Evolutionary conservation across 2,329 filamentous ascomycete species (phyloP).

Genomic region (Epichloe bromicola): DNA sequence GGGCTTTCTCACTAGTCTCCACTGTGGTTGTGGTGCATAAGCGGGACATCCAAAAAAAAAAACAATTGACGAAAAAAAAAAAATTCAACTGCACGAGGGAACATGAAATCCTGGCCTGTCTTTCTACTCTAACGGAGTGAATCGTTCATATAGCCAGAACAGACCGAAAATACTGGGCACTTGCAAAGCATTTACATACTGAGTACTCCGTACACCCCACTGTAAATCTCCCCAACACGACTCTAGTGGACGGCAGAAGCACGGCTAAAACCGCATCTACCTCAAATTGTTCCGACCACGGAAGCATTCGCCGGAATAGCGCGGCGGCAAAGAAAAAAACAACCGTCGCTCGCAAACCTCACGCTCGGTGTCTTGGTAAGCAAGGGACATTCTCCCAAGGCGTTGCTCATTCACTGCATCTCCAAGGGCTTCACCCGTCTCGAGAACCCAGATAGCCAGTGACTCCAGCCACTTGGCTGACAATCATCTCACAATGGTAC

Average conservation of each 20-base stretch:
- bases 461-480: constrained; percentile 1
- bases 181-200: too few relatives aligned
- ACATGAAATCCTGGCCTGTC: too few relatives aligned
- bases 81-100: too few relatives aligned
- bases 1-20: not conserved
- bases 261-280: constrained; percentile 12
- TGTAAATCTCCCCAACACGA: too few relatives aligned
- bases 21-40: not conserved
- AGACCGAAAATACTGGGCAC: too few relatives aligned
- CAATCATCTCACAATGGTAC: constrained; percentile 17
- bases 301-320: constrained; percentile 13
- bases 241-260: constrained; percentile 11
- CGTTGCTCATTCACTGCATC: not conserved
- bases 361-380: constrained; percentile 13
- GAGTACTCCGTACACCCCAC: too few relatives aligned
- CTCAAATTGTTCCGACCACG: constrained; percentile 15
- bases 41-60: too few relatives aligned
- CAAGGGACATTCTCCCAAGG: constrained; percentile 12
- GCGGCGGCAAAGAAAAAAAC: constrained; percentile 11
- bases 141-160: too few relatives aligned
- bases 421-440: not conserved
- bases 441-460: not conserved
- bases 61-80: too few relatives aligned
- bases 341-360: constrained; percentile 7
- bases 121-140: too few relatives aligned